Conservation (phyloP, 2,329 filamentous ascomycete genomes). For the Setomelanomma holmii region DNA sequence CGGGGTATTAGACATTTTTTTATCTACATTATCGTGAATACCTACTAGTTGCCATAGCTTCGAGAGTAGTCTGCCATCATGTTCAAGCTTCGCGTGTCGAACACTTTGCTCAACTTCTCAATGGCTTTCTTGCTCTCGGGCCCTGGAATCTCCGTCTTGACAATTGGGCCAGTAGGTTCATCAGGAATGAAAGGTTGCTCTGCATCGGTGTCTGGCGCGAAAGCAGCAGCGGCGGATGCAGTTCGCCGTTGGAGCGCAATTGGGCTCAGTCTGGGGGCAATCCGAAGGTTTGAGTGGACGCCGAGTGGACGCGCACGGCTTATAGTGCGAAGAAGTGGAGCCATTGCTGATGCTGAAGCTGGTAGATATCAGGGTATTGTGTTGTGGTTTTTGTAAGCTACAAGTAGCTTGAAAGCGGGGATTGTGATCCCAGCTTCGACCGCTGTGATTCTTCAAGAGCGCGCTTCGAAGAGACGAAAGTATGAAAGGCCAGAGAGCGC, state of each 20-base stretch:
- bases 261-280: slow-evolving; percentile 22
- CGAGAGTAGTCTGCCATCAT: slow-evolving; percentile 51
- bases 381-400: too few relatives aligned
- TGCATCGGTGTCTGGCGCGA: slow-evolving; percentile 33
- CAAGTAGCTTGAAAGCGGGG: slow-evolving; percentile 1
- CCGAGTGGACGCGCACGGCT: slow-evolving; percentile 27
- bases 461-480: neutral
- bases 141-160: slow-evolving; percentile 72
- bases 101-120: slow-evolving; percentile 76
- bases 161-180: slow-evolving; percentile 63
- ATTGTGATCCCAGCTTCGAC: too few relatives aligned
- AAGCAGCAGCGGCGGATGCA: slow-evolving; percentile 41
- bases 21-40: neutral
- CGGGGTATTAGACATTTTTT: slow-evolving; percentile 9
- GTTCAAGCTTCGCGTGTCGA: slow-evolving; percentile 86
- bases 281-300: slow-evolving; percentile 21
- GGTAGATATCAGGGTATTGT: too few relatives aligned
- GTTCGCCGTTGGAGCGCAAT: slow-evolving; percentile 34
- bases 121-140: slow-evolving; percentile 74
- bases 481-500: too few relatives aligned
- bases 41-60: slow-evolving; percentile 73
- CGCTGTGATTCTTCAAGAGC: too few relatives aligned
- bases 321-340: slow-evolving; percentile 39
- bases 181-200: slow-evolving; percentile 63
- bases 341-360: slow-evolving; percentile 34